A percentile compares a stretch with the other conserved stretches of the same genome.
These are phyloP conservation scores for Shiraia sp. DNA, from an alignment of 2,329 filamentous ascomycete species.

Conservation along the genomic window DNA sequence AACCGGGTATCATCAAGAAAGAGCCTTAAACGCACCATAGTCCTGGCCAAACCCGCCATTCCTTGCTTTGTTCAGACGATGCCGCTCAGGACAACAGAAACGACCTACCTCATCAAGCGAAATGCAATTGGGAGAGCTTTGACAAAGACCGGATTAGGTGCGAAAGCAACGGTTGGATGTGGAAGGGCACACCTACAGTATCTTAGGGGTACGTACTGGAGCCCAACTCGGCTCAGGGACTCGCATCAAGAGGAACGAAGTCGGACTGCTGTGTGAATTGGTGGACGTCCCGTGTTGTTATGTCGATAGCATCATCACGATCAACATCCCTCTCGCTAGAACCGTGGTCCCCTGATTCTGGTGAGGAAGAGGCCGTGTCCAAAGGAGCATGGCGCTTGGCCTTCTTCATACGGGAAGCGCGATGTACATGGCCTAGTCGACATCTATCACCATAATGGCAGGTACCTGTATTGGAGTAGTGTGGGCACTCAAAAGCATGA, in stretches of 20 bases:
- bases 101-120: constrained; percentile 21
- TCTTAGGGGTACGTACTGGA: constrained; percentile 4
- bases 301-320: constrained; percentile 1
- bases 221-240: constrained; percentile 13
- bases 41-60: constrained; percentile 5
- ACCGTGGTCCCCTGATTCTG: constrained; percentile 12
- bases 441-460: constrained; percentile 78
- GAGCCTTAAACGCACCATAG: constrained; percentile 21
- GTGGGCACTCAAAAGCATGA: constrained; percentile 91
- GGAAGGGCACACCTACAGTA: constrained; percentile 19
- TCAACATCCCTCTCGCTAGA: constrained; percentile 3
- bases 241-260: constrained; percentile 30
- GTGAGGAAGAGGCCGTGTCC: constrained; percentile 6
- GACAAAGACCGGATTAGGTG: constrained; percentile 15
- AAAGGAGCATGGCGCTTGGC: constrained; percentile 16
- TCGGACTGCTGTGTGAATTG: constrained; percentile 37
- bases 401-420: constrained; percentile 33
- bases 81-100: constrained; percentile 8
- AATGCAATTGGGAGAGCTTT: constrained; percentile 9
- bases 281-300: constrained; percentile 10
- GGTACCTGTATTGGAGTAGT: constrained; percentile 86
- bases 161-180: constrained; percentile 2
- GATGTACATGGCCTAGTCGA: constrained; percentile 80
- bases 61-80: constrained; percentile 17
- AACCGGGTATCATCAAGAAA: constrained; percentile 28